Conservation (phyloP, 805 yeast genomes). For the Lipomyces chichibuensis region DNA sequence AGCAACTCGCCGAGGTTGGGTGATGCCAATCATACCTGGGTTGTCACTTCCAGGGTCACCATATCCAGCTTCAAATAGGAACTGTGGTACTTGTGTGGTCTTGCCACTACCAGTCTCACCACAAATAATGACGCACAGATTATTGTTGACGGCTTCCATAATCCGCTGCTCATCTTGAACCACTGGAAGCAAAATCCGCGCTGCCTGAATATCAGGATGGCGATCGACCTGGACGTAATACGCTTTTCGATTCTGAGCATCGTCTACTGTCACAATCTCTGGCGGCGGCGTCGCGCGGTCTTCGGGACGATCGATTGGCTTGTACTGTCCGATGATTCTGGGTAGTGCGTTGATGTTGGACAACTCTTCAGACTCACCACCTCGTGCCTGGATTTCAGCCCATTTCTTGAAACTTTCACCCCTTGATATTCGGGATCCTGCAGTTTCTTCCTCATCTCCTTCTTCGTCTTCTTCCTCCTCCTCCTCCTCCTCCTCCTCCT, state of each 20-base stretch:
- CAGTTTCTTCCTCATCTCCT: conserved; percentile 29
- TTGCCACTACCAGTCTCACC: conserved; percentile 99
- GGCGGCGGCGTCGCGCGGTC: conserved; percentile 73
- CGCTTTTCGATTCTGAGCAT: conserved; percentile 58
- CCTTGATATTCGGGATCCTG: conserved; percentile 50
- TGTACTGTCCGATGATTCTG: conserved; percentile 52
- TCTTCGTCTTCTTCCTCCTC: conserved; percentile 24
- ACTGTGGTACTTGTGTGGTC: conserved; percentile 98
- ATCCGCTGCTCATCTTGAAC: conserved; percentile 86
- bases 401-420: conserved; percentile 80
- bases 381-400: conserved; percentile 79
- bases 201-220: conserved; percentile 57
- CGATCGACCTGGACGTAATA: conserved; percentile 53
- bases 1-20: conserved; percentile 95
- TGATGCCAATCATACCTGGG: conserved; percentile 94
- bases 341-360: conserved; percentile 57
- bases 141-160: conserved; percentile 94
- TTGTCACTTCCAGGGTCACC: conserved; percentile 63
- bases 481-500: conserved; percentile 43
- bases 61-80: conserved; percentile 88
- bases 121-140: conserved; percentile 86
- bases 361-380: conserved; percentile 56
- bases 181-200: conserved; percentile 79
- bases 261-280: conserved; percentile 62
- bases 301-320: conserved; percentile 64